A percentile compares a stretch with the other conserved stretches of the same genome.
These are phyloP conservation scores for Tetrahymena borealis DNA, from an alignment of 73 alveolate species.

Conservation along the genomic window DNA sequence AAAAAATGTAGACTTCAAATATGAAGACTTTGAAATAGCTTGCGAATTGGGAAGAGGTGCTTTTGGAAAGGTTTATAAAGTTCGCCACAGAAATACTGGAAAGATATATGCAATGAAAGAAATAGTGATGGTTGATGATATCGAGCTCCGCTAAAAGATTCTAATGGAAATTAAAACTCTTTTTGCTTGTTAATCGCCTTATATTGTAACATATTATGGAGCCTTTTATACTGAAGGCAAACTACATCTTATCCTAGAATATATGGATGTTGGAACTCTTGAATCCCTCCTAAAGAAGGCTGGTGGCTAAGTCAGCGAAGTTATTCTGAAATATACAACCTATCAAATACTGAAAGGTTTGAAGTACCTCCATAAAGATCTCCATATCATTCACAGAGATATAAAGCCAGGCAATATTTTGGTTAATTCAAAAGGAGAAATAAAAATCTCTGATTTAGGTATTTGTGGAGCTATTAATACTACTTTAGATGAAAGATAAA, in stretches of 20 bases:
- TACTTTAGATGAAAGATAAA: conserved; percentile 64
- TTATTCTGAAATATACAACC: conserved; percentile 65
- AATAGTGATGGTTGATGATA: not conserved
- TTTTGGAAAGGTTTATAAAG: conserved; percentile 38
- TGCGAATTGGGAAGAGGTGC: conserved; percentile 35
- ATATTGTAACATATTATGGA: conserved; percentile 87
- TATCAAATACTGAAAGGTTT: conserved; percentile 80
- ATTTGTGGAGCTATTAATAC: conserved; percentile 72
- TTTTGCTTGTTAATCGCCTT: conserved; percentile 45
- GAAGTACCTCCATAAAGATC: conserved; percentile 64
- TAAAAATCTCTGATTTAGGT: conserved; percentile 93
- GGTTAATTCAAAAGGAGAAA: conserved; percentile 81
- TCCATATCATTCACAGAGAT: conserved; percentile 82
- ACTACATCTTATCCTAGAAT: conserved; percentile 82
- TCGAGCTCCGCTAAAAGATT: not conserved
- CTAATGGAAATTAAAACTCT: conserved; percentile 23
- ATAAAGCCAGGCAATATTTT: conserved; percentile 92
- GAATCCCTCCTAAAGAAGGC: conserved; percentile 56
- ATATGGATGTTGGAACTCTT: conserved; percentile 90
- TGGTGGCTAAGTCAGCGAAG: conserved; percentile 52
- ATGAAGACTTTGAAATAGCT: conserved; percentile 33
- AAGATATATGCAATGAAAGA: conserved; percentile 35
- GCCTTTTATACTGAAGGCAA: conserved; percentile 92
- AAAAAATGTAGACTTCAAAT: conserved; percentile 12
- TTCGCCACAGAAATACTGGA: conserved; percentile 13